Conservation (phyloP, 2,329 filamentous ascomycete species). For the Chrysoporthe deuterocubensis region DNA sequence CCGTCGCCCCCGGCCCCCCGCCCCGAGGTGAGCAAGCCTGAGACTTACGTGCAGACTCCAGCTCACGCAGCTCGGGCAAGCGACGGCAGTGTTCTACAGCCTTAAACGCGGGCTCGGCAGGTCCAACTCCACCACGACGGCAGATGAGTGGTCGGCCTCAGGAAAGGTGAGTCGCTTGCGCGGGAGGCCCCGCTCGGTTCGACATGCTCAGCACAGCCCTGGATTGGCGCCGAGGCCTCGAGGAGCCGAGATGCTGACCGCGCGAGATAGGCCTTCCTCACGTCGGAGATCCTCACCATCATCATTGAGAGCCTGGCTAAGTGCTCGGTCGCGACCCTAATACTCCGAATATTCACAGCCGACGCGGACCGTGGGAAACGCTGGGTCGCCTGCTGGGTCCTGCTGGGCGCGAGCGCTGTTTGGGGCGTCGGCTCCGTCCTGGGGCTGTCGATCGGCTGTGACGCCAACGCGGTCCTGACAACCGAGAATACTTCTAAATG, state of each 20-base stretch:
- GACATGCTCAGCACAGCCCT: neutral
- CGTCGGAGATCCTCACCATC: constrained; percentile 5
- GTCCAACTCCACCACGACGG: constrained; percentile 6
- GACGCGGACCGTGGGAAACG: constrained; percentile 7
- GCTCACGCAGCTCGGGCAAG: constrained; percentile 4
- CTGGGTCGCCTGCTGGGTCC: neutral
- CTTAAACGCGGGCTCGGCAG: constrained; percentile 11
- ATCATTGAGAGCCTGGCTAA: constrained; percentile 9
- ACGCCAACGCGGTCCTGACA: neutral
- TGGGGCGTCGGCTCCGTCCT: constrained; percentile 11
- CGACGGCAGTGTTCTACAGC: constrained; percentile 6
- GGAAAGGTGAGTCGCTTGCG: constrained; percentile 7
- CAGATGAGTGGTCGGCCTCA: neutral
- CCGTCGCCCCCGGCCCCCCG: neutral
- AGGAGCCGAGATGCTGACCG: neutral
- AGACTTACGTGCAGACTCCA: neutral
- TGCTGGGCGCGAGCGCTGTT: neutral
- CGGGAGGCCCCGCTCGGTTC: too few species aligned
- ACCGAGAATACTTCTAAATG: neutral
- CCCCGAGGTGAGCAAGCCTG: neutral
- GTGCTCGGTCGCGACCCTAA: constrained; percentile 15
- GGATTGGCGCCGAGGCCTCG: neutral
- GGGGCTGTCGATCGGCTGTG: constrained; percentile 10
- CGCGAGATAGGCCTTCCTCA: constrained; percentile 9
- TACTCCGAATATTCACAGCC: constrained; percentile 14